These are phyloP conservation scores for Vitis hybrid DNA, from an alignment of 177 flowering plant species.

Conservation along the genomic window DNA sequence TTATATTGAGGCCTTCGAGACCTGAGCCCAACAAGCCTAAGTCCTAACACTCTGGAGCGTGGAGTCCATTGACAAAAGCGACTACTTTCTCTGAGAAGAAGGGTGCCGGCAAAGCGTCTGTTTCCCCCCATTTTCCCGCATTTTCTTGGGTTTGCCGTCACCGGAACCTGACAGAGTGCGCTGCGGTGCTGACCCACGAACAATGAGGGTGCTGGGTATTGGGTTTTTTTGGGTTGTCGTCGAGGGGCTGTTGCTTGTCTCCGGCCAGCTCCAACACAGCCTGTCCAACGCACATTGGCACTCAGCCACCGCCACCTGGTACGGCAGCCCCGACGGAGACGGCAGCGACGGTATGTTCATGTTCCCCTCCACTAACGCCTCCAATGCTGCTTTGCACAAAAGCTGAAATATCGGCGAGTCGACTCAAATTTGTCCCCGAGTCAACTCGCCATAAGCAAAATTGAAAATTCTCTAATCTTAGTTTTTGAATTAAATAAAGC, in stretches of 20 bases:
- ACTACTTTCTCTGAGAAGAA: slow-evolving; percentile 3
- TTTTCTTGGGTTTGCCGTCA: too few relatives aligned
- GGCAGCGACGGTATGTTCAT: slow-evolving; percentile 69
- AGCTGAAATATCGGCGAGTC: background rate
- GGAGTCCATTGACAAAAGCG: background rate
- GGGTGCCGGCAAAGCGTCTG: slow-evolving; percentile 28
- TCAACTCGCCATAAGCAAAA: too few relatives aligned
- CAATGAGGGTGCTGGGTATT: background rate
- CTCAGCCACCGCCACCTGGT: slow-evolving; percentile 94
- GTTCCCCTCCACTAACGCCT: too few relatives aligned
- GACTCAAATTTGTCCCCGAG: too few relatives aligned
- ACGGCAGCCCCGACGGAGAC: slow-evolving; percentile 91
- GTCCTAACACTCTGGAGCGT: background rate
- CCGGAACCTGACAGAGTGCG: background rate
- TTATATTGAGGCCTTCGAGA: background rate
- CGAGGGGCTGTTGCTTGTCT: slow-evolving; percentile 7
- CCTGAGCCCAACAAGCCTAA: background rate
- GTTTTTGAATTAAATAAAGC: too few relatives aligned
- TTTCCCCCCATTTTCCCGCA: too few relatives aligned
- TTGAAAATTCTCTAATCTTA: too few relatives aligned
- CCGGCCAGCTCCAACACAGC: slow-evolving; percentile 9
- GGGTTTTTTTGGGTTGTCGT: slow-evolving; percentile 1
- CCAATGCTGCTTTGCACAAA: too few relatives aligned
- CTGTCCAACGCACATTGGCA: slow-evolving; percentile 56
- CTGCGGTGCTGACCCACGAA: background rate